Evolutionary conservation across 192 early-diverging fungal genomes (phyloP).

Genomic region (Backusella macrospora): DNA sequence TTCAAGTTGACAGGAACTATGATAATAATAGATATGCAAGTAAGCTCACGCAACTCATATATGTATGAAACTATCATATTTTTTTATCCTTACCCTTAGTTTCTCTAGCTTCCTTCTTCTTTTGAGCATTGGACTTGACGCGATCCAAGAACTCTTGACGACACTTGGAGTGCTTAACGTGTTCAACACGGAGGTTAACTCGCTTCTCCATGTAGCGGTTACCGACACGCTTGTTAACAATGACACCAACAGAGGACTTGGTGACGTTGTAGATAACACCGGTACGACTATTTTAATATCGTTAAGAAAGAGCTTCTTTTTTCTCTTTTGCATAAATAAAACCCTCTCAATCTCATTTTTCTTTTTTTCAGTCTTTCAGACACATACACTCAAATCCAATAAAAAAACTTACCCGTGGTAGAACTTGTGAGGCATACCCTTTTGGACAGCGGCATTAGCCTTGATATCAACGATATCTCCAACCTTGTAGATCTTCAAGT

Average conservation of each 20-base stretch:
- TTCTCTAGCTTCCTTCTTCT: conserved; percentile 77
- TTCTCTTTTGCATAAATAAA: background rate
- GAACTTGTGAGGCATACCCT: conserved; percentile 99
- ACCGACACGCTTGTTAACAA: conserved; percentile 97
- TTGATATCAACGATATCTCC: conserved; percentile 99
- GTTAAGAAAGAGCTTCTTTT: background rate
- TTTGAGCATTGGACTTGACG: conserved; percentile 92
- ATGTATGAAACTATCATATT: background rate
- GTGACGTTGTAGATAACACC: conserved; percentile 99
- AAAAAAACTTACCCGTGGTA: conserved; percentile 84
- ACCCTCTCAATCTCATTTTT: background rate
- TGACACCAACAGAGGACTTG: conserved; percentile 98
- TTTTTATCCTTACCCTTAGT: conserved; percentile 25
- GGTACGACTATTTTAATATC: conserved; percentile 67
- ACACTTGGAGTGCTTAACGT: conserved; percentile 99
- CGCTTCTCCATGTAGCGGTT: conserved; percentile 99
- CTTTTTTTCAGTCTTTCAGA: background rate
- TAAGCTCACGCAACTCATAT: background rate
- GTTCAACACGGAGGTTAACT: conserved; percentile 97
- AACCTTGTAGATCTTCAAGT: conserved; percentile 98
- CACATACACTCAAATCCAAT: background rate
- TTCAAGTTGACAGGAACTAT: conserved; percentile 72
- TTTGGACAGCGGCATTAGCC: conserved; percentile 98
- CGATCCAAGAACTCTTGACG: conserved; percentile 96
- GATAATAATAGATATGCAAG: background rate